Percentiles rank a stretch among this genome's conserved stretches.
Evolutionary conservation across 2,329 filamentous ascomycete species (phyloP).

Genomic region (Talaromyces sp.): DNA sequence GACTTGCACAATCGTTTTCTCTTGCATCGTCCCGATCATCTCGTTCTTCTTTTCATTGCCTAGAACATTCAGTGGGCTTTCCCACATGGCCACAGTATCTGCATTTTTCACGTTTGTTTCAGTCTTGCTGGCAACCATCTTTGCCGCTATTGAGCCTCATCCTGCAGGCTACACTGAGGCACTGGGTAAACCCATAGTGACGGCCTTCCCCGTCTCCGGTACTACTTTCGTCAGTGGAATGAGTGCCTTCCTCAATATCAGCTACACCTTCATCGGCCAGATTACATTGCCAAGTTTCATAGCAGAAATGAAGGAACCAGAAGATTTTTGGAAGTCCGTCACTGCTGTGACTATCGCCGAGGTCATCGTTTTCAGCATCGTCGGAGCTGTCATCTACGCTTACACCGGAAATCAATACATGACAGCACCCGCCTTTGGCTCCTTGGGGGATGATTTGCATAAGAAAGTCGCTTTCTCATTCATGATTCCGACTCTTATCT

Average conservation of each 20-base stretch:
- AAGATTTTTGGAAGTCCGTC: conserved; percentile 87
- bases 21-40: conserved; percentile 68
- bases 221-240: conserved; percentile 80
- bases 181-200: conserved; percentile 64
- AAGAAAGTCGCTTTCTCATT: conserved; percentile 91
- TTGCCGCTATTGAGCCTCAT: conserved; percentile 71
- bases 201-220: conserved; percentile 62
- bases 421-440: conserved; percentile 82
- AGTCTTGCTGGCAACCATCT: conserved; percentile 77
- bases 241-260: conserved; percentile 91
- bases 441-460: conserved; percentile 67
- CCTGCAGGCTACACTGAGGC: conserved; percentile 64
- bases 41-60: conserved; percentile 79
- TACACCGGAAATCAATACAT: conserved; percentile 89
- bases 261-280: conserved; percentile 93
- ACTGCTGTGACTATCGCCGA: conserved; percentile 89
- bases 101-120: conserved; percentile 89
- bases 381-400: conserved; percentile 77
- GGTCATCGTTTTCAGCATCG: conserved; percentile 78
- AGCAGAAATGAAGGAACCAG: conserved; percentile 79
- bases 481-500: conserved; percentile 93
- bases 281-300: conserved; percentile 94
- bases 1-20: conserved; percentile 76
- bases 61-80: conserved; percentile 76
- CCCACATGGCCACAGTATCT: conserved; percentile 73